phyloP scores from a whole-genome alignment of 2,329 filamentous ascomycete genomes.

The Aspergillus felis region DNA sequence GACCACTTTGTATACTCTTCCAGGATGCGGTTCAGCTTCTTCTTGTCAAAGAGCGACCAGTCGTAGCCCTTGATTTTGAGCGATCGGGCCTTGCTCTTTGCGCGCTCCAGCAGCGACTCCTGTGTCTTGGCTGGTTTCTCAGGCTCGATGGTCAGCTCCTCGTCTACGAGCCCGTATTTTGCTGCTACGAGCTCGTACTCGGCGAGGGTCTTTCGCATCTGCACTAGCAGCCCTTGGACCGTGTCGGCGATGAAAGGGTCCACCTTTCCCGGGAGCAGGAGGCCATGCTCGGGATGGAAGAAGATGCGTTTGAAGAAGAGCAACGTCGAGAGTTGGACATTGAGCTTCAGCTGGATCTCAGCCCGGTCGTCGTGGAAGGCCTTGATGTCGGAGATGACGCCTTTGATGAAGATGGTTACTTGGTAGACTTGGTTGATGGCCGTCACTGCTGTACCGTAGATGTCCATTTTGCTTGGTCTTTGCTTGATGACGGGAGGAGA shows the following conservation, averaged over 20 bases:
- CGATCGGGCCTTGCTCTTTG: conserved; percentile 18
- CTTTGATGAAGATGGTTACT: conserved; percentile 28
- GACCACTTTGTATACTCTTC: conserved; percentile 26
- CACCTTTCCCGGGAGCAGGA: conserved; percentile 20
- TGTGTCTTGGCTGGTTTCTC: conserved; percentile 14
- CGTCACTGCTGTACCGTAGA: conserved; percentile 25
- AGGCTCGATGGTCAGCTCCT: background rate
- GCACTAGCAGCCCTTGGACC: background rate
- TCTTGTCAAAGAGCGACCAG: conserved; percentile 31
- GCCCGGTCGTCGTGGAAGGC: conserved; percentile 23
- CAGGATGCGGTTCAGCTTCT: conserved; percentile 21
- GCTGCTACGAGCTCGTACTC: conserved; percentile 61
- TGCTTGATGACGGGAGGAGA: background rate
- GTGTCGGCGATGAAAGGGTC: background rate
- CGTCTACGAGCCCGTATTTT: conserved; percentile 27
- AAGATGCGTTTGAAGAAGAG: conserved; percentile 22
- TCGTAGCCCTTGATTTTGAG: conserved; percentile 26
- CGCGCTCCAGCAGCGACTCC: conserved; percentile 19
- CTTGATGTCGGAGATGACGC: conserved; percentile 26
- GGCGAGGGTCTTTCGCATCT: conserved; percentile 42
- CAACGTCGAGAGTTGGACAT: conserved; percentile 22
- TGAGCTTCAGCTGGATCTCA: conserved; percentile 20
- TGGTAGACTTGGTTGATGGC: conserved; percentile 24
- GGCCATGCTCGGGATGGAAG: conserved; percentile 20
- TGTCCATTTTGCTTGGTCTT: conserved; percentile 16